Percentiles rank a stretch among this genome's conserved stretches.
Evolutionary conservation across 2,329 filamentous ascomycete species (phyloP).

Genomic region (Coleophoma eucalyptorum): DNA sequence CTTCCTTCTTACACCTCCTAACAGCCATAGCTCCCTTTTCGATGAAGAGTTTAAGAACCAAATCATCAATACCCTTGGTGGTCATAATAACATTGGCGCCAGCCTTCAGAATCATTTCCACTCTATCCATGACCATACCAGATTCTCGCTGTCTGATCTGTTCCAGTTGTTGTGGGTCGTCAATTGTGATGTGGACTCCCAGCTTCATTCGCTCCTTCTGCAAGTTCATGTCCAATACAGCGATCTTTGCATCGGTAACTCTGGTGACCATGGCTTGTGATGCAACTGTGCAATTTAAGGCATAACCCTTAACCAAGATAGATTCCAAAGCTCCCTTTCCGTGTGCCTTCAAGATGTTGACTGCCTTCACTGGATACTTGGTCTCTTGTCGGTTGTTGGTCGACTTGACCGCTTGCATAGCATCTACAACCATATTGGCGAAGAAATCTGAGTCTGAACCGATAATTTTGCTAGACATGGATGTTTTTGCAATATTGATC

Average conservation of each 20-base stretch:
- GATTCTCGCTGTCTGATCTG: constrained; percentile 93
- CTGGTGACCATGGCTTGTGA: constrained; percentile 97
- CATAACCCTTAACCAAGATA: constrained; percentile 90
- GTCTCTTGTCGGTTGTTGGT: constrained; percentile 85
- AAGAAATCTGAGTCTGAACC: constrained; percentile 96
- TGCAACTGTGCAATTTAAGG: constrained; percentile 96
- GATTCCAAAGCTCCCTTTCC: constrained; percentile 90
- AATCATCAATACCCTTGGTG: constrained; percentile 97
- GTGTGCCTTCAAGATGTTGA: constrained; percentile 98
- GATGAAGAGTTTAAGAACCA: constrained; percentile 90
- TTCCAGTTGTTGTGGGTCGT: constrained; percentile 95
- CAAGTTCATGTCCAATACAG: constrained; percentile 94
- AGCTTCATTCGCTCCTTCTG: constrained; percentile 99
- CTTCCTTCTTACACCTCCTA: constrained; percentile 96
- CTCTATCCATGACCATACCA: constrained; percentile 86
- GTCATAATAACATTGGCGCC: constrained; percentile 95
- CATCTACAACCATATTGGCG: constrained; percentile 94
- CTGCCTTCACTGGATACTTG: constrained; percentile 98
- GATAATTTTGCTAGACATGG: constrained; percentile 99
- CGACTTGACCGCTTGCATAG: constrained; percentile 90
- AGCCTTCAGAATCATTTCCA: constrained; percentile 97
- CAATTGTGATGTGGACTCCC: constrained; percentile 95
- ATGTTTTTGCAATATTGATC: constrained; percentile 94
- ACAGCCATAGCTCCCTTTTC: constrained; percentile 96
- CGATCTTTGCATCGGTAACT: constrained; percentile 92